Evolutionary conservation across 805 yeast genomes (phyloP).

Genomic region (Maudiozyma pseudohumilis): DNA sequence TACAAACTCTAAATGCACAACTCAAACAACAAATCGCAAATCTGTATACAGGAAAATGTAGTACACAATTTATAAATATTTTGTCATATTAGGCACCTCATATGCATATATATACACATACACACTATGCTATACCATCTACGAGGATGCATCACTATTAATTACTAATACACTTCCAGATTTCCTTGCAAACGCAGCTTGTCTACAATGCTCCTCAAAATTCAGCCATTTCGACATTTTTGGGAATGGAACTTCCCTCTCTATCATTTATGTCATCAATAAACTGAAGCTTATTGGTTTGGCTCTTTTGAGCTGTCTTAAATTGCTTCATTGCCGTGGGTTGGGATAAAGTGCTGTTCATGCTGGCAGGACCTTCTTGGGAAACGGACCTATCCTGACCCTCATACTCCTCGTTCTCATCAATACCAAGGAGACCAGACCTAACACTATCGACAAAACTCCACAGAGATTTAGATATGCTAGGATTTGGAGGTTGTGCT

Average conservation of each 20-base stretch:
- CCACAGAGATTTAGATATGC: constrained; percentile 39
- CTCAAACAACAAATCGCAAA: too few relatives aligned
- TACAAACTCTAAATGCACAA: too few relatives aligned
- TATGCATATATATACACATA: too few relatives aligned
- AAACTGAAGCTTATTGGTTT: constrained; percentile 8
- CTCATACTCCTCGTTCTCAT: constrained; percentile 20
- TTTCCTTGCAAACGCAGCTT: too few relatives aligned
- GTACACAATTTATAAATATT: too few relatives aligned
- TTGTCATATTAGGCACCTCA: too few relatives aligned
- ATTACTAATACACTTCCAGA: too few relatives aligned
- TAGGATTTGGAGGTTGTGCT: constrained; percentile 12
- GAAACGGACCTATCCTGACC: background rate
- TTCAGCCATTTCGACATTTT: constrained; percentile 8
- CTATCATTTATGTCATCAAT: constrained; percentile 5
- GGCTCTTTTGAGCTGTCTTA: constrained; percentile 8
- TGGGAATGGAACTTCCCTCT: background rate
- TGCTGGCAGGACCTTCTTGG: background rate
- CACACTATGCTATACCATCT: too few relatives aligned
- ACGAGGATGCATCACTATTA: too few relatives aligned
- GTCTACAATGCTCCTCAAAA: background rate
- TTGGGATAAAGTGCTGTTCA: background rate
- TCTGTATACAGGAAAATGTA: too few relatives aligned
- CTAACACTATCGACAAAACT: constrained; percentile 42
- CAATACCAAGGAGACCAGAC: constrained; percentile 31
- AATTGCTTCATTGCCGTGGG: constrained; percentile 7